Evolutionary conservation across 805 yeast genomes (phyloP).

Genomic region (Sungouiozyma intestinalis): DNA sequence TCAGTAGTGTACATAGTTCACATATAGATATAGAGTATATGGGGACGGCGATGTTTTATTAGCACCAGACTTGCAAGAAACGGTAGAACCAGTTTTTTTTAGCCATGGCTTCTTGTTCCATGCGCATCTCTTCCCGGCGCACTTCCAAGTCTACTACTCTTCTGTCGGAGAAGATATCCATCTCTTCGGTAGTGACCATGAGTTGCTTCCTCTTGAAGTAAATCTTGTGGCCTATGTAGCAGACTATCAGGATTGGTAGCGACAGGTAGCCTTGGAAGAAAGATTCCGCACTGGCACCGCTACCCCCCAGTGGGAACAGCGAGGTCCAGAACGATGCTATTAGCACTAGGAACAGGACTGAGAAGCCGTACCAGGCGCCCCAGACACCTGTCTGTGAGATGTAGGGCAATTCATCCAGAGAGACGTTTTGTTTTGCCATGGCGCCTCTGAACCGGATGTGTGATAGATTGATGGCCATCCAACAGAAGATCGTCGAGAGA

Average conservation of each 20-base stretch:
- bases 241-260: conserved; percentile 49
- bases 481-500: conserved; percentile 41
- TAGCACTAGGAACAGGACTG: conserved; percentile 45
- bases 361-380: conserved; percentile 52
- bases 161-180: conserved; percentile 52
- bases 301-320: conserved; percentile 52
- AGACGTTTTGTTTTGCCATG: conserved; percentile 44
- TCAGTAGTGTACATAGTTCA: not conserved
- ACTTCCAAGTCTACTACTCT: conserved; percentile 42
- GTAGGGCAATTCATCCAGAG: conserved; percentile 51
- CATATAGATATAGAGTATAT: not conserved
- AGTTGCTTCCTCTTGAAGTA: conserved; percentile 32
- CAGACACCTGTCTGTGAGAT: conserved; percentile 50
- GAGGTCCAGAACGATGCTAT: conserved; percentile 74
- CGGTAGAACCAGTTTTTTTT: conserved; percentile 36
- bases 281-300: conserved; percentile 37
- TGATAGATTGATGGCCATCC: conserved; percentile 42
- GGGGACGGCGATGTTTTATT: conserved; percentile 5
- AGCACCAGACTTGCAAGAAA: conserved; percentile 37
- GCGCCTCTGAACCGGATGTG: conserved; percentile 49
- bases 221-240: conserved; percentile 50
- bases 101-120: conserved; percentile 32
- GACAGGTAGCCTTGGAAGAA: conserved; percentile 64
- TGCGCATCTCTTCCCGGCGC: conserved; percentile 38
- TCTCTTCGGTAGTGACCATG: conserved; percentile 35